Base-by-base conservation (phyloP, 73 alveolate species). In the Blepharisma japonicum region DNA sequence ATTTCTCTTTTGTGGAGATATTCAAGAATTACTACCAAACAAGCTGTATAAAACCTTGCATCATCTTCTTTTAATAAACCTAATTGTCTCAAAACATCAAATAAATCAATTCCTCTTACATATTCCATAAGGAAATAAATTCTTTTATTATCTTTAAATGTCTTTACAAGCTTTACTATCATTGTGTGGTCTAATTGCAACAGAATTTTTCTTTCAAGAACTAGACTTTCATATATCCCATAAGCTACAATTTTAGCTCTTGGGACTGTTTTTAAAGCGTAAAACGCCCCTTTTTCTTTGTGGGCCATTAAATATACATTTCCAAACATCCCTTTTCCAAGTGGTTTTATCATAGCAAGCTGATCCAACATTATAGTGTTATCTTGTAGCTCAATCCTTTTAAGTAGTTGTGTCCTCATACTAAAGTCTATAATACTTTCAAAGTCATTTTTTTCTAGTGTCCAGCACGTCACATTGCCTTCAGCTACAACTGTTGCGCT, bases 171-270 rank as follows among this genome's bases (percentile, higher is more conserved):
- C 76, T 90, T 92, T 51, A 92, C 81, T 0, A 92, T 90, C 56
- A 90, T 87, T 5, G 96, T 95, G 74, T 92, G 98, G 67, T 92
- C 98, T 7, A 92, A 76, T 66, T 82, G 61, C 79, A 79, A 18
- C 45, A 84, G 71, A 0, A 83, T 55, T 71, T 20, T 7, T 32
- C 68, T 81, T 71, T 84, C 91, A 21, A 56, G 61, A 8, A 55
- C 81, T n/a, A 84, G 68, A 81, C 66, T 77, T 50, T 71, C 78
- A 45, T 83, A 68, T 14, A 85, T 39, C 51, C 68, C 68, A 20
- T 71, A 83, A 42, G 74, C 80, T 8, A 46, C 55, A 20, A 83
- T 85, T 42, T 72, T 45, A n/a, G 48, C 55, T 25, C 84, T 71
- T 1, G 78, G 45, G 21, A 85, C 83, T 20, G 87, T 56, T 83